Percentiles rank a stretch among this genome's conserved stretches.
Conservation (phyloP, 2,329 filamentous ascomycete genomes). For the Biscogniauxia sp. region DNA sequence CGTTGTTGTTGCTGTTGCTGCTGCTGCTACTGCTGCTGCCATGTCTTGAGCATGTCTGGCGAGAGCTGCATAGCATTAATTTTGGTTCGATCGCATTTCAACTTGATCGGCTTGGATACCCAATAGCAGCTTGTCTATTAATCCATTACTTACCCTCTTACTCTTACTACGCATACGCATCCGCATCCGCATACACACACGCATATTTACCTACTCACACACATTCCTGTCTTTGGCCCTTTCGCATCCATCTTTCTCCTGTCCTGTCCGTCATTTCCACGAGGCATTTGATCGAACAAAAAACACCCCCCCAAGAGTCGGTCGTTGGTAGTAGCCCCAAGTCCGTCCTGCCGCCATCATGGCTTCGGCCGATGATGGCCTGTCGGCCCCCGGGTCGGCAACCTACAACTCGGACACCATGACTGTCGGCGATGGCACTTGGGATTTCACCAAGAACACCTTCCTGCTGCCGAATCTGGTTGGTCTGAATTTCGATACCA, state of each 20-base stretch:
- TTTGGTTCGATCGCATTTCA: not conserved
- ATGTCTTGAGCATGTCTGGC: not conserved
- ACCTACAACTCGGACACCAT: slow-evolving; percentile 73
- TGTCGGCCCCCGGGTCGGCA: slow-evolving; percentile 69
- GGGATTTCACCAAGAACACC: slow-evolving; percentile 73
- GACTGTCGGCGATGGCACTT: slow-evolving; percentile 78
- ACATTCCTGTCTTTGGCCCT: slow-evolving; percentile 15
- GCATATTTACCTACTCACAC: slow-evolving; percentile 5
- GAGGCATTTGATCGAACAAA: slow-evolving; percentile 1
- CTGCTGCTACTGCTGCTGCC: not conserved
- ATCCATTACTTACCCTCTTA: not conserved
- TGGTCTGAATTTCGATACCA: slow-evolving; percentile 76
- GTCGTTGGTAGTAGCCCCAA: slow-evolving; percentile 1
- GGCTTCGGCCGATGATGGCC: slow-evolving; percentile 57
- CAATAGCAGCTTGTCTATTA: slow-evolving; percentile 1
- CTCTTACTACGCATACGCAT: no score
- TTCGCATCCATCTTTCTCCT: no score
- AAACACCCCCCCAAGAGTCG: not conserved
- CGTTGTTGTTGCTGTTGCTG: not conserved
- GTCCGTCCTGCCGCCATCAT: slow-evolving; percentile 46
- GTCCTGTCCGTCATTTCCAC: no score
- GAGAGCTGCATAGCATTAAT: not conserved
- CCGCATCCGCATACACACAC: no score
- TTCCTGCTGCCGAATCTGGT: slow-evolving; percentile 77
- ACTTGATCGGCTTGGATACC: not conserved